Conservation (phyloP, 164 flowering plant genomes). For the Saururus chinensis region DNA sequence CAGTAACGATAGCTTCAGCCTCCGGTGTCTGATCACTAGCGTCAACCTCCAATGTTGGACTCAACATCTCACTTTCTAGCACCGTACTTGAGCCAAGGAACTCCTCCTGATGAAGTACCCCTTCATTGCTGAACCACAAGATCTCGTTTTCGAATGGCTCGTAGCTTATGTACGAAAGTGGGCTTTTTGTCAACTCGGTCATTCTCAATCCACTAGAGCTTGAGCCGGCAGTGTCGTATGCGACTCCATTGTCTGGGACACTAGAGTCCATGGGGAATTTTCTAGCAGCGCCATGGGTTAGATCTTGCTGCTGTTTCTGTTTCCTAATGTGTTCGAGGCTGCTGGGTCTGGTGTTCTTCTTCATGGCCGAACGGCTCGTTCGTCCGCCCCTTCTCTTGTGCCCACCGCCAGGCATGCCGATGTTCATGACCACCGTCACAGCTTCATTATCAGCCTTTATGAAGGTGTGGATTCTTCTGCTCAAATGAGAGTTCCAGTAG, state of each 20-base stretch:
- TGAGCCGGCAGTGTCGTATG: too few relatives aligned
- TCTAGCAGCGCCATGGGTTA: too few relatives aligned
- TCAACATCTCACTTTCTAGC: neutral
- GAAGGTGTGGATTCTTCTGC: conserved; percentile 49
- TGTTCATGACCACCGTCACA: conserved; percentile 9
- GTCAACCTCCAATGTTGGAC: neutral
- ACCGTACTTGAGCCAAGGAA: too few relatives aligned
- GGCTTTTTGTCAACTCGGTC: neutral
- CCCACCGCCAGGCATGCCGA: conserved; percentile 2
- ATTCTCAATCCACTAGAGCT: too few relatives aligned
- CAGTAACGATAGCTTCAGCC: neutral
- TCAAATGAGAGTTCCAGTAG: conserved; percentile 82
- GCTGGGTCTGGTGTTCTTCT: conserved; percentile 13
- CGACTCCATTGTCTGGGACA: too few relatives aligned
- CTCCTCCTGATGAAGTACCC: too few relatives aligned
- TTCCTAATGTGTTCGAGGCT: neutral
- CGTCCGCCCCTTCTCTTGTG: conserved; percentile 22
- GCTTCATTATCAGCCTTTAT: conserved; percentile 18
- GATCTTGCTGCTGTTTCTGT: neutral
- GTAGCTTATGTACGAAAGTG: neutral
- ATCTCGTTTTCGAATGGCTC: neutral
- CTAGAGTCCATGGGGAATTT: too few relatives aligned
- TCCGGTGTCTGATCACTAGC: too few relatives aligned
- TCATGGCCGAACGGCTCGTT: conserved; percentile 24
- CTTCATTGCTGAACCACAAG: too few relatives aligned